Evolutionary conservation across 148 eudicot genomes (phyloP).

Genomic region (Arctostaphylos glauca): DNA sequence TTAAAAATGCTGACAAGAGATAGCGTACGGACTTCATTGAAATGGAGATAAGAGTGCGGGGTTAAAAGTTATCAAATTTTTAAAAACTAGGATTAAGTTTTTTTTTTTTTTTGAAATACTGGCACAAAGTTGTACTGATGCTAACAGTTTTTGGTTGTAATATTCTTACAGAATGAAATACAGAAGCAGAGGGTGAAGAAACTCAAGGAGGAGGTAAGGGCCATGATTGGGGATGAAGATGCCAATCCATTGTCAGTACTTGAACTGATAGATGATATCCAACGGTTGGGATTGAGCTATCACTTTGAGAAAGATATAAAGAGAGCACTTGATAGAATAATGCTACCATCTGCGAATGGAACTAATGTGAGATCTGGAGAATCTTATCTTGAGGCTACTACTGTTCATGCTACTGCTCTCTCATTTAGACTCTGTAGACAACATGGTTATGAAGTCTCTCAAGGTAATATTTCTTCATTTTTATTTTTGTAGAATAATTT

Average conservation of each 20-base stretch:
- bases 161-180: not conserved
- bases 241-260: conserved; percentile 12
- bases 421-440: conserved; percentile 20
- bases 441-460: conserved; percentile 15
- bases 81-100: no score
- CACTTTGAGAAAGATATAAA: conserved; percentile 18
- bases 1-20: no score
- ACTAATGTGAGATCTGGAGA: not conserved
- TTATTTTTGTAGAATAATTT: not conserved
- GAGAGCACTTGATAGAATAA: conserved; percentile 13
- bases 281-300: conserved; percentile 29
- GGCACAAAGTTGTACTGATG: no score
- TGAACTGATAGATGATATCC: conserved; percentile 33
- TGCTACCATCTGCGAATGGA: not conserved
- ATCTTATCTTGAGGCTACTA: no score
- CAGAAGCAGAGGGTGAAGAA: conserved; percentile 8
- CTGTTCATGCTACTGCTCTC: conserved; percentile 17
- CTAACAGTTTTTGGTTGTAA: no score
- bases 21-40: no score
- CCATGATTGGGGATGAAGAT: conserved; percentile 14
- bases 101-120: no score
- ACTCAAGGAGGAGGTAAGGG: conserved; percentile 20
- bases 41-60: no score
- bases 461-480: conserved; percentile 3
- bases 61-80: no score